Percentiles rank a stretch among this genome's conserved stretches.
These are phyloP conservation scores for Agastache rugosa DNA, from an alignment of 257 asterid genomes.

Conservation along the genomic window DNA sequence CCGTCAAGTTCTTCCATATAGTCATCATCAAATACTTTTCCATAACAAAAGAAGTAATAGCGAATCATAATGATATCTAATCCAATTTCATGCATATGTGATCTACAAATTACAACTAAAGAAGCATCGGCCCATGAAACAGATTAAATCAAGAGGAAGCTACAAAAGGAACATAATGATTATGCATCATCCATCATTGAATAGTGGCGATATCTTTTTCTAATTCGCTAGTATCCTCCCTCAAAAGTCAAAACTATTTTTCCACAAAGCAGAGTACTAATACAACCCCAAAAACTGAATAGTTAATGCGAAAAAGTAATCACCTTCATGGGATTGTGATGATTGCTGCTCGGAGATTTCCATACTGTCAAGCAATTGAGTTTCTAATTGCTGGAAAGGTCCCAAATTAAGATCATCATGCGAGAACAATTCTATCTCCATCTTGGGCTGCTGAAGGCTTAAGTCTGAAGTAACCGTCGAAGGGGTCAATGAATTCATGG, in stretches of 20 bases:
- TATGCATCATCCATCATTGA: not conserved
- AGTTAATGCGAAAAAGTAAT: not conserved
- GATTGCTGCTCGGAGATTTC: not conserved
- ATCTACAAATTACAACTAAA: not conserved
- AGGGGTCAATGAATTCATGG: conserved; percentile 17
- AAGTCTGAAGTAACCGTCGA: conserved; percentile 22
- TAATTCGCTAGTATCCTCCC: not conserved
- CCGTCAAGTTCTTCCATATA: not conserved
- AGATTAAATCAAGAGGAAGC: not conserved
- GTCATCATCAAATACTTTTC: not conserved
- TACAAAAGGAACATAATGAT: not conserved
- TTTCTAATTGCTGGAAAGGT: conserved; percentile 12
- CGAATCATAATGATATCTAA: not conserved
- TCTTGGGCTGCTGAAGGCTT: conserved; percentile 4
- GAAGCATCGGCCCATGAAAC: not conserved
- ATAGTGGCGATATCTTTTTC: not conserved
- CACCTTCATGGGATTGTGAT: conserved; percentile 2
- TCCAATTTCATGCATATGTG: not conserved
- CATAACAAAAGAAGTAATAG: not conserved
- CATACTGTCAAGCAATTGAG: conserved; percentile 10
- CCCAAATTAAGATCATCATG: not conserved
- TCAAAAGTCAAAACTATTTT: not conserved
- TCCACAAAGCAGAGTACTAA: not conserved
- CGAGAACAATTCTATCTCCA: not conserved
- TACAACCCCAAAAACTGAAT: not conserved